Percentiles rank a stretch among this genome's conserved stretches.
phyloP scores from a whole-genome alignment of 2,329 filamentous ascomycete genomes.

The Diaporthe sp. region DNA sequence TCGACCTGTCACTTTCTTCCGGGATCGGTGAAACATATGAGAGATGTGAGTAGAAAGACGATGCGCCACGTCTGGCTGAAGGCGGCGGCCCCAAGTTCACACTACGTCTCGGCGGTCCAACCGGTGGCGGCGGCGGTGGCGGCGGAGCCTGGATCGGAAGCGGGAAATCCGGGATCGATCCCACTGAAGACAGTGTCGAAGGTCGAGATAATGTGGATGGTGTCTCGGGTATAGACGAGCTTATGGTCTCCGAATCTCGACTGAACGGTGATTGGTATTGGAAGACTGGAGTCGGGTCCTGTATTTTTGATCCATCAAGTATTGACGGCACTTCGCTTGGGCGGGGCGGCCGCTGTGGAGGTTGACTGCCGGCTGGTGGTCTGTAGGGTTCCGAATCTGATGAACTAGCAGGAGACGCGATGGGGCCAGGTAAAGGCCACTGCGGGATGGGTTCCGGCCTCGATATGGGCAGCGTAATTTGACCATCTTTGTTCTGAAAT shows the following conservation, averaged over 20 bases:
- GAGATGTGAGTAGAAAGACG: conserved; percentile 74
- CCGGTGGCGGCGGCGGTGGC: conserved; percentile 40
- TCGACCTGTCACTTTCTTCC: conserved; percentile 73
- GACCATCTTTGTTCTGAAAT: conserved; percentile 53
- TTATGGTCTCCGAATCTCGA: conserved; percentile 50
- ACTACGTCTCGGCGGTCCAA: conserved; percentile 58
- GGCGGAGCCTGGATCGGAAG: conserved; percentile 52
- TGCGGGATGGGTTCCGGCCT: conserved; percentile 66
- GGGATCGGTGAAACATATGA: conserved; percentile 82
- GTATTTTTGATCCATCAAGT: conserved; percentile 66
- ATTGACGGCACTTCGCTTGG: conserved; percentile 72
- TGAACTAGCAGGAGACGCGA: conserved; percentile 49
- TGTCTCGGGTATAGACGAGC: conserved; percentile 57
- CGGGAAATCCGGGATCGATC: conserved; percentile 71
- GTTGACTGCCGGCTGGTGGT: conserved; percentile 62
- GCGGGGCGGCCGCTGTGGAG: conserved; percentile 70
- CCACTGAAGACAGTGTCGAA: conserved; percentile 66
- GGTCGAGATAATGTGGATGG: conserved; percentile 63
- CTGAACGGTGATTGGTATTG: conserved; percentile 56
- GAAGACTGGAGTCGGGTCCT: conserved; percentile 69
- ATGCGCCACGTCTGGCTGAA: conserved; percentile 69
- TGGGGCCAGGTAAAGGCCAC: conserved; percentile 63
- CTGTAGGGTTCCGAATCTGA: conserved; percentile 58
- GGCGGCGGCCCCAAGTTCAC: conserved; percentile 71
- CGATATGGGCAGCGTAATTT: conserved; percentile 62